Evolutionary conservation across 805 yeast species (phyloP).

Genomic region (Metschnikowia cerradonensis): DNA sequence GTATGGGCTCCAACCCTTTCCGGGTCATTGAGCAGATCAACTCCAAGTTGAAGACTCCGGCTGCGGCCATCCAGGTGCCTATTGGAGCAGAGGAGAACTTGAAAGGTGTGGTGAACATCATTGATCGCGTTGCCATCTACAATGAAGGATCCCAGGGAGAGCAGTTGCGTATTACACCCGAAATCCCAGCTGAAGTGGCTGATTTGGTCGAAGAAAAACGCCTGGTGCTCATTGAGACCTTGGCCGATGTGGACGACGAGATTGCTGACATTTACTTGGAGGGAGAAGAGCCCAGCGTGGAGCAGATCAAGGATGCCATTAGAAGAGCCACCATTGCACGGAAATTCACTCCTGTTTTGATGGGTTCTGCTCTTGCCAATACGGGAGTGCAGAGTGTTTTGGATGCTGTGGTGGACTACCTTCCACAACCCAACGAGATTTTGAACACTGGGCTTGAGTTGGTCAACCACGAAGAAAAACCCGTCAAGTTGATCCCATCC

Average conservation of each 20-base stretch:
- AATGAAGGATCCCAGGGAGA: constrained; percentile 93
- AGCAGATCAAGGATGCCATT: constrained; percentile 83
- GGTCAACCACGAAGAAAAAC: constrained; percentile 49
- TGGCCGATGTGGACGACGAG: constrained; percentile 98
- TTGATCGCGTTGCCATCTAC: constrained; percentile 80
- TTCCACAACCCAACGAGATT: constrained; percentile 94
- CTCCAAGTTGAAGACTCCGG: constrained; percentile 81
- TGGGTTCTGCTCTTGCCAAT: constrained; percentile 98
- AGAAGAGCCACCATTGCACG: constrained; percentile 94
- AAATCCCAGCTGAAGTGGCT: constrained; percentile 73
- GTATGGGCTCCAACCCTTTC: constrained; percentile 99
- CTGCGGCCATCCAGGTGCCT: constrained; percentile 97
- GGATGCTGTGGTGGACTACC: constrained; percentile 92
- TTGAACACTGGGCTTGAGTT: constrained; percentile 86
- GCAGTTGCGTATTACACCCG: constrained; percentile 50
- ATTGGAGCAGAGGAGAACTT: constrained; percentile 88
- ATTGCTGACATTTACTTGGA: constrained; percentile 90
- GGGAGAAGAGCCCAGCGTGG: constrained; percentile 80
- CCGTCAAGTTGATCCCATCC: constrained; percentile 72
- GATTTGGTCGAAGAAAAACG: constrained; percentile 90
- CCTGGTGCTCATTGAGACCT: constrained; percentile 77
- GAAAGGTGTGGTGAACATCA: constrained; percentile 86
- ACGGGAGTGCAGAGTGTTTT: constrained; percentile 92
- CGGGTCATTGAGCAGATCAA: constrained; percentile 89
- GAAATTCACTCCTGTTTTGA: constrained; percentile 96